Evolutionary conservation across 2,329 filamentous ascomycete genomes (phyloP).

Genomic region (Aureobasidium sp.): DNA sequence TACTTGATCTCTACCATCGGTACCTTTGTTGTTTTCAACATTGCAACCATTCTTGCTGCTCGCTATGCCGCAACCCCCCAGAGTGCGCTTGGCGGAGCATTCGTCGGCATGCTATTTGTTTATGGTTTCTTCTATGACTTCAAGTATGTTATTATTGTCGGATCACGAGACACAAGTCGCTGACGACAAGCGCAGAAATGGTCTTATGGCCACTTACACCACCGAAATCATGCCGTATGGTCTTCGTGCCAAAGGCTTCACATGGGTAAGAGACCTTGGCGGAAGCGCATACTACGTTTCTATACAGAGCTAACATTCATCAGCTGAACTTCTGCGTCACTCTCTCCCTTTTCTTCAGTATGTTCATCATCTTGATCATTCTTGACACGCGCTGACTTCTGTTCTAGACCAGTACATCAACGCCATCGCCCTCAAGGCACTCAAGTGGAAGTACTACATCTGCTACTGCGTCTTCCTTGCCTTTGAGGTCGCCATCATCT

Average conservation of each 20-base stretch:
- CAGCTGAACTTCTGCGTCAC: conserved; percentile 7
- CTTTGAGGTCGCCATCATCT: conserved; percentile 28
- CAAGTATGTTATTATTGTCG: no score
- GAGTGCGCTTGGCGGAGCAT: background rate
- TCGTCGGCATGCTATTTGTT: conserved; percentile 20
- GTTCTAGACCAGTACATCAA: conserved; percentile 28
- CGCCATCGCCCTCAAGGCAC: conserved; percentile 26
- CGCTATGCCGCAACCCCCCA: background rate
- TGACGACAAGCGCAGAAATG: background rate
- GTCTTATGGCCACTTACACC: conserved; percentile 4
- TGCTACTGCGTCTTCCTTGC: conserved; percentile 29
- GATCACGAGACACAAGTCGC: no score
- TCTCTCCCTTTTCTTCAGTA: conserved; percentile 21
- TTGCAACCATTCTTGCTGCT: background rate
- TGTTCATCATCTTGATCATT: background rate
- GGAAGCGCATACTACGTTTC: background rate
- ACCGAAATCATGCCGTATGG: conserved; percentile 2
- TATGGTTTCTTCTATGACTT: conserved; percentile 28
- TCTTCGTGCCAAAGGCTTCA: conserved; percentile 1
- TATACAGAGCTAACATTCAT: background rate
- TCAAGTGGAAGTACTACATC: conserved; percentile 25
- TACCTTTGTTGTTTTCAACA: background rate
- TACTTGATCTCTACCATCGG: conserved; percentile 1
- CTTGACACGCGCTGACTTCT: background rate
- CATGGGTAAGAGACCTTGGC: background rate